Conservation (phyloP, 2,329 filamentous ascomycete species). For the Akanthomyces lecanii region DNA sequence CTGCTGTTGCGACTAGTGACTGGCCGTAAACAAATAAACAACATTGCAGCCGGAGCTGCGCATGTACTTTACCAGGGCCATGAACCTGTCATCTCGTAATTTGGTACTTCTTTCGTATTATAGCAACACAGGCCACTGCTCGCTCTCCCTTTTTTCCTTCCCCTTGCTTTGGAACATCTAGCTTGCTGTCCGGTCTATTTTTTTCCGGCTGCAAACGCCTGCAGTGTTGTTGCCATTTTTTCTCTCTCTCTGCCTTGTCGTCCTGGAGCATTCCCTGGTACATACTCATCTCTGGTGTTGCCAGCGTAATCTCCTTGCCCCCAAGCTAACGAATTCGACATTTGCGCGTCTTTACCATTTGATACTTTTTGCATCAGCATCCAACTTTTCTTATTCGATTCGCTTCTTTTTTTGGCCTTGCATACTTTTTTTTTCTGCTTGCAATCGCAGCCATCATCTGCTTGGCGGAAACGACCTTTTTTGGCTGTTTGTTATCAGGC, state of each 20-base stretch:
- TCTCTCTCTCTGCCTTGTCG: neutral
- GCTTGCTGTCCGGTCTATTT: neutral
- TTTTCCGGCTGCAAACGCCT: neutral
- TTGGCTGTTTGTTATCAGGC: conserved; percentile 11
- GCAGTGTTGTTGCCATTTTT: neutral
- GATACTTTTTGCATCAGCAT: neutral
- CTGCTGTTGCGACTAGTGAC: neutral
- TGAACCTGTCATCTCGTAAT: neutral
- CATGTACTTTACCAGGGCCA: neutral
- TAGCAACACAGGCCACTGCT: neutral
- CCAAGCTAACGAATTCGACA: conserved; percentile 7
- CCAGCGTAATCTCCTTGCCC: conserved; percentile 12
- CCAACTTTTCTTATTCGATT: neutral
- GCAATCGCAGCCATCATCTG: neutral
- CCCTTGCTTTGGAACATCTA: neutral
- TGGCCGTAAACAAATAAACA: conserved; percentile 16
- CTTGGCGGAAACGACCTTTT: neutral
- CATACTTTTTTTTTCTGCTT: neutral
- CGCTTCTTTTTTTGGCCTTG: neutral
- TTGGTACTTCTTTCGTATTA: conserved; percentile 1
- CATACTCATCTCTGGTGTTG: conserved; percentile 7
- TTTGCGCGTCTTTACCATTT: neutral
- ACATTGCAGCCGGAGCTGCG: neutral
- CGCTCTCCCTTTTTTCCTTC: conserved; percentile 2
- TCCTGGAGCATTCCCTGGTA: neutral